These are phyloP conservation scores for Phyllosticta ampelicida DNA, from an alignment of 2,329 filamentous ascomycete species.

Conservation along the genomic window DNA sequence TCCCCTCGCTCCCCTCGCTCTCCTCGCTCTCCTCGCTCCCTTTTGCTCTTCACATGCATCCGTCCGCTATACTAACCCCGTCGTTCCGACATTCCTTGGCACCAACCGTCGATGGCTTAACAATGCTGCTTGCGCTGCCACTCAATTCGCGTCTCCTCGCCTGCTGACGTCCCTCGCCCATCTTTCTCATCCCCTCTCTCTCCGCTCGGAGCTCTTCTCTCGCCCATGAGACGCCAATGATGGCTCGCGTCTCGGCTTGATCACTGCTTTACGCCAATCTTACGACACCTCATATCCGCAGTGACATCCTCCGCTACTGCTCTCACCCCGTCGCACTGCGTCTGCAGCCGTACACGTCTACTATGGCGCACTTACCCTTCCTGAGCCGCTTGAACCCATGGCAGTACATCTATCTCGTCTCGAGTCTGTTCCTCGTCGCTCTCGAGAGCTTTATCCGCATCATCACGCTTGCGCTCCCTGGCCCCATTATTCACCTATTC, in stretches of 20 bases:
- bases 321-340: not conserved
- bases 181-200: not conserved
- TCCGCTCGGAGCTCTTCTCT: not conserved
- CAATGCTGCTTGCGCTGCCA: not conserved
- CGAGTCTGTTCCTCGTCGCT: slow-evolving; percentile 71
- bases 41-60: not conserved
- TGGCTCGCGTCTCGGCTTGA: not conserved
- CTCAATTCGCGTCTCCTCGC: not conserved
- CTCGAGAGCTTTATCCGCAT: slow-evolving; percentile 76
- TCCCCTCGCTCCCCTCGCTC: no score
- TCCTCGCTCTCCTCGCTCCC: no score
- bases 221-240: not conserved
- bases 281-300: not conserved
- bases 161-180: not conserved
- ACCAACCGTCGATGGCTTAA: not conserved
- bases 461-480: slow-evolving; percentile 76
- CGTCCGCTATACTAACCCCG: not conserved
- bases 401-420: slow-evolving; percentile 80
- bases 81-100: not conserved
- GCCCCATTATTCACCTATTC: slow-evolving; percentile 68
- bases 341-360: slow-evolving; percentile 10
- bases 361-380: slow-evolving; percentile 50
- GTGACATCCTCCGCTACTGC: not conserved
- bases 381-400: slow-evolving; percentile 49
- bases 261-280: not conserved